A percentile compares a stretch with the other conserved stretches of the same genome.
Conservation (phyloP, 805 yeast species). For the Candida tallmaniae region DNA sequence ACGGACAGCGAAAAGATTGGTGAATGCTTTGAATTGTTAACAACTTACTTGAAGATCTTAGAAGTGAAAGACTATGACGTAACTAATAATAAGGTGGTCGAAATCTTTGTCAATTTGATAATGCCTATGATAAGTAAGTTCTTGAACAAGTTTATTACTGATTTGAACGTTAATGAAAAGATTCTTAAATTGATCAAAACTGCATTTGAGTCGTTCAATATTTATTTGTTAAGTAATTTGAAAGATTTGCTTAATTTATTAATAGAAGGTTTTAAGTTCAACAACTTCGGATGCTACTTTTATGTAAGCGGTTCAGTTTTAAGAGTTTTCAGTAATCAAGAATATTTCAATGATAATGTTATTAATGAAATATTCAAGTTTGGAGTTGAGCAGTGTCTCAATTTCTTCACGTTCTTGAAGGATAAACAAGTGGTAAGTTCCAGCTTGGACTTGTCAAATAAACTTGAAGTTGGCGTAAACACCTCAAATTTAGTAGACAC, state of each 20-base stretch:
- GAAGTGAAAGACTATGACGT: constrained; percentile 40
- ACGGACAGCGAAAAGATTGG: constrained; percentile 45
- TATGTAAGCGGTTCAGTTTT: constrained; percentile 87
- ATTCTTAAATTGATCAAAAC: constrained; percentile 63
- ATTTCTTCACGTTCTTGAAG: constrained; percentile 41
- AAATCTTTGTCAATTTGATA: constrained; percentile 45
- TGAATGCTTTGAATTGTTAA: constrained; percentile 67
- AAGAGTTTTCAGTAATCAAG: constrained; percentile 64
- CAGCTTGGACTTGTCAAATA: background rate
- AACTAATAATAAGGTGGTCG: constrained; percentile 47
- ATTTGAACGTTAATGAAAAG: constrained; percentile 68
- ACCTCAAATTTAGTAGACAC: constrained; percentile 7
- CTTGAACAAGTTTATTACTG: constrained; percentile 52
- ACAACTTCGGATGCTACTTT: constrained; percentile 74
- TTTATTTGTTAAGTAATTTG: constrained; percentile 54
- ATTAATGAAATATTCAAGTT: constrained; percentile 41
- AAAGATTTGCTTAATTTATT: constrained; percentile 62
- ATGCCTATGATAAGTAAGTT: constrained; percentile 56
- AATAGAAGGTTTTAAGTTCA: constrained; percentile 63
- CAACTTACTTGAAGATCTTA: constrained; percentile 55
- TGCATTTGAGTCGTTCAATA: constrained; percentile 58
- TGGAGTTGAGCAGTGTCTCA: constrained; percentile 58
- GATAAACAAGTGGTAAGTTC: constrained; percentile 1
- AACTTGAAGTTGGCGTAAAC: no score
- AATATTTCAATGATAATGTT: constrained; percentile 7